A percentile compares a stretch with the other conserved stretches of the same genome.
Conservation (phyloP, 169 alveolate genomes). For the Plasmodium ovale region DNA sequence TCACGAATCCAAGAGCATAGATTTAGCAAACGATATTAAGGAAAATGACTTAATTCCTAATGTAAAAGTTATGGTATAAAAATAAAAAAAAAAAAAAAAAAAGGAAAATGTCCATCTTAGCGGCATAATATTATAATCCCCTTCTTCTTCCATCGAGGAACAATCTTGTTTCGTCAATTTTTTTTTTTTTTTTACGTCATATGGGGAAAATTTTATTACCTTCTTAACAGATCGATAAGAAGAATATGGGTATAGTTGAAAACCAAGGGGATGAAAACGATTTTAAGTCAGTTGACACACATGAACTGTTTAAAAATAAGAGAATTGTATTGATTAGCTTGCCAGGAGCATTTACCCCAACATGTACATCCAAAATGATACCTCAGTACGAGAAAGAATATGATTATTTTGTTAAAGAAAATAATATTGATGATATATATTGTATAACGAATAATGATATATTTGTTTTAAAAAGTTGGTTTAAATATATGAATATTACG, state of each 20-base stretch:
- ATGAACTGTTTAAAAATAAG: conserved; percentile 74
- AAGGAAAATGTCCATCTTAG: no score
- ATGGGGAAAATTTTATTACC: background rate
- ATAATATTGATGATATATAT: conserved; percentile 80
- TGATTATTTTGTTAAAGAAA: conserved; percentile 64
- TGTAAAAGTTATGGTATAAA: conserved; percentile 69
- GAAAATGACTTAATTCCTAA: conserved; percentile 74
- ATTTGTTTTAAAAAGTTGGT: conserved; percentile 82
- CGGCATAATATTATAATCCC: no score
- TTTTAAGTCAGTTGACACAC: conserved; percentile 42
- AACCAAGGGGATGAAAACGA: conserved; percentile 1
- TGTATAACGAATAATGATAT: conserved; percentile 83
- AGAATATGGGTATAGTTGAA: conserved; percentile 4
- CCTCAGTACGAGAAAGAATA: conserved; percentile 81
- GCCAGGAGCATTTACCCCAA: conserved; percentile 86
- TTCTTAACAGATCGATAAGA: conserved; percentile 29
- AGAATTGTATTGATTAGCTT: conserved; percentile 78
- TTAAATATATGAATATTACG: conserved; percentile 64
- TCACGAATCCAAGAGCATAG: conserved; percentile 58
- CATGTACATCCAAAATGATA: conserved; percentile 80
- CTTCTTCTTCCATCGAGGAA: no score
- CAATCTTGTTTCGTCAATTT: no score
- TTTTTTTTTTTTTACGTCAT: no score
- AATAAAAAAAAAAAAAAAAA: no score
- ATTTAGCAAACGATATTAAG: conserved; percentile 67